A percentile compares a stretch with the other conserved stretches of the same genome.
These are phyloP conservation scores for Erigeron canadensis DNA, from an alignment of 129 eudicot genomes.

Conservation along the genomic window DNA sequence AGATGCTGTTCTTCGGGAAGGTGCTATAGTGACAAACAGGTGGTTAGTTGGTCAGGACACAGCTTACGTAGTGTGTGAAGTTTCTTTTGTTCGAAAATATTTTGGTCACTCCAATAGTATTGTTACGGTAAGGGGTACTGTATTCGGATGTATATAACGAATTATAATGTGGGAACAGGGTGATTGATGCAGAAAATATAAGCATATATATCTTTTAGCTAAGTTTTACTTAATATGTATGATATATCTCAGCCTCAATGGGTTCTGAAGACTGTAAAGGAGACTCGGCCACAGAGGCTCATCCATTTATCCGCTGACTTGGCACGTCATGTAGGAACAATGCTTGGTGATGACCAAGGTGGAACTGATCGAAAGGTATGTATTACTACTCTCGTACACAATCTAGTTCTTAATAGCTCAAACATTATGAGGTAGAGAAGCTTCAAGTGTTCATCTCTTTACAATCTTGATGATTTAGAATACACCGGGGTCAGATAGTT, in stretches of 20 bases:
- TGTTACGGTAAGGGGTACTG: slow-evolving; percentile 61
- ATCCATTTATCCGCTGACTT: slow-evolving; percentile 82
- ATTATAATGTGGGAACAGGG: background rate
- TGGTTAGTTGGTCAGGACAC: slow-evolving; percentile 73
- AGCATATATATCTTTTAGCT: background rate
- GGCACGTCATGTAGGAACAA: slow-evolving; percentile 72
- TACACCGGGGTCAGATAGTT: background rate
- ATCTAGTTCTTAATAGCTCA: too few species aligned
- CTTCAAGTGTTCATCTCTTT: background rate
- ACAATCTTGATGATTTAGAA: background rate
- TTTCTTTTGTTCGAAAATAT: slow-evolving; percentile 57
- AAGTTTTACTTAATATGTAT: slow-evolving; percentile 22
- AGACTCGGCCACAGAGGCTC: slow-evolving; percentile 62
- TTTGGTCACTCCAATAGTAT: slow-evolving; percentile 72
- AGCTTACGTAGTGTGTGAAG: slow-evolving; percentile 89
- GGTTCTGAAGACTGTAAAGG: slow-evolving; percentile 74
- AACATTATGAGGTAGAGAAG: background rate
- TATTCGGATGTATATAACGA: background rate
- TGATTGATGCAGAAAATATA: background rate
- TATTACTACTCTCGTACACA: background rate
- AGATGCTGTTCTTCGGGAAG: slow-evolving; percentile 56
- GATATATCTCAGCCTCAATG: slow-evolving; percentile 70
- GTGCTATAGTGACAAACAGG: slow-evolving; percentile 50
- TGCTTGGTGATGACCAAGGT: slow-evolving; percentile 43
- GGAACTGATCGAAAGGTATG: slow-evolving; percentile 42